Percentiles rank a stretch among this genome's conserved stretches.
phyloP scores from a whole-genome alignment of 306 rosid genomes.

The Boehmeria nivea region DNA sequence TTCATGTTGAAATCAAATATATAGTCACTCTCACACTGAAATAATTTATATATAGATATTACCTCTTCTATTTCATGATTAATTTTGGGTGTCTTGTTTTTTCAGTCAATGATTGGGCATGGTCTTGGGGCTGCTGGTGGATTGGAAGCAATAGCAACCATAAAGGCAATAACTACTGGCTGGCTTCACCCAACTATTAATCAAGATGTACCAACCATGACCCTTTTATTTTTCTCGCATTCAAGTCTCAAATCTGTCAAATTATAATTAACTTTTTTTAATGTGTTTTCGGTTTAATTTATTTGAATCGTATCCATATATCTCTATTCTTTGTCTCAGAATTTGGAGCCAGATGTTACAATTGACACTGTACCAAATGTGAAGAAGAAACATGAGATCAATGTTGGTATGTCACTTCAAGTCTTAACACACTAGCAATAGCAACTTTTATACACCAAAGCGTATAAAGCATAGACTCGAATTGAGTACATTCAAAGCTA shows the following conservation, averaged over 20 bases:
- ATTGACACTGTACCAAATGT: conserved; percentile 60
- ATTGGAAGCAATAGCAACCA: too few species aligned
- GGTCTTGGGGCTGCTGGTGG: too few species aligned
- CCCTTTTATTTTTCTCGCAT: too few species aligned
- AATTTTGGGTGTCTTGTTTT: neutral
- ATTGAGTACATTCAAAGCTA: too few species aligned
- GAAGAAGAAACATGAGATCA: conserved; percentile 66
- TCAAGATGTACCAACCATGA: too few species aligned
- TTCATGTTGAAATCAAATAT: neutral
- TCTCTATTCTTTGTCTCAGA: too few species aligned
- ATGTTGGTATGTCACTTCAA: conserved; percentile 46
- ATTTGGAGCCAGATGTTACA: conserved; percentile 58
- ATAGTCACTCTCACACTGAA: neutral
- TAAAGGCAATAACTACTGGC: too few species aligned
- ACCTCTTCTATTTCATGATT: too few species aligned
- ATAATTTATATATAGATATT: neutral
- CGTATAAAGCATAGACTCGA: too few species aligned
- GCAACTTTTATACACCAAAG: too few species aligned
- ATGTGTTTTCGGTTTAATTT: neutral
- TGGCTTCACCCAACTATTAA: too few species aligned
- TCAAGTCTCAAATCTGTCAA: neutral
- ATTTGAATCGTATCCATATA: neutral
- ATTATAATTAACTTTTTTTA: neutral
- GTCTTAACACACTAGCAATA: too few species aligned
- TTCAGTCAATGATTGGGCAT: conserved; percentile 79